These are phyloP conservation scores for Panellus pusillus DNA, from an alignment of 768 basidiomycete species.

Conservation along the genomic window DNA sequence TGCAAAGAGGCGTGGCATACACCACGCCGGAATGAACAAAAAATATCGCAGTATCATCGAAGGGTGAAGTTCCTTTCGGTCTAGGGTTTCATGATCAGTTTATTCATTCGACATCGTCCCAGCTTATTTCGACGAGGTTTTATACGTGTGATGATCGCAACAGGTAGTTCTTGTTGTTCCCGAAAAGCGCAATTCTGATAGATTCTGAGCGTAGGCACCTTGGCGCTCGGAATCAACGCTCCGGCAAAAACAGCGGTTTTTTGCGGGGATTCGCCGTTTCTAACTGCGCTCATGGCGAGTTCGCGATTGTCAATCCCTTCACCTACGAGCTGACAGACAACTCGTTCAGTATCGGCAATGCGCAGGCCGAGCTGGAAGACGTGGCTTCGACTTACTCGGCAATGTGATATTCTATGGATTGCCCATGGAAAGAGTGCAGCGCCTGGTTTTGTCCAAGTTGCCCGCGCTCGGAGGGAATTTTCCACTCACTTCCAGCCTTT, in stretches of 20 bases:
- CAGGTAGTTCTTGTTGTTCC: slow-evolving; percentile 36
- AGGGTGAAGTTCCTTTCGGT: slow-evolving; percentile 35
- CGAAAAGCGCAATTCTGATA: not conserved
- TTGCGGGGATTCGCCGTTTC: slow-evolving; percentile 57
- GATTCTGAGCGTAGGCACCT: slow-evolving; percentile 43
- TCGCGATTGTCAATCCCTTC: not conserved
- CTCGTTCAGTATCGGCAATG: slow-evolving; percentile 61
- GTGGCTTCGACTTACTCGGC: slow-evolving; percentile 68
- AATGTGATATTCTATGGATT: slow-evolving; percentile 75
- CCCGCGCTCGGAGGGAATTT: slow-evolving; percentile 64
- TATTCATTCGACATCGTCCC: not conserved
- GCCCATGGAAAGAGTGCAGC: slow-evolving; percentile 60
- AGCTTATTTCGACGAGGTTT: slow-evolving; percentile 65
- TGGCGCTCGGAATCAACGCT: slow-evolving; percentile 76
- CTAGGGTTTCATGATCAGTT: not conserved
- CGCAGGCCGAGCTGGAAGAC: slow-evolving; percentile 69
- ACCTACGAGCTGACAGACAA: slow-evolving; percentile 5
- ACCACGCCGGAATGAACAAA: slow-evolving; percentile 71
- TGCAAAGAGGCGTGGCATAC: slow-evolving; percentile 63
- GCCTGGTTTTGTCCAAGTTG: slow-evolving; percentile 61
- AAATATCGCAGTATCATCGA: slow-evolving; percentile 58
- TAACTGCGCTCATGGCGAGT: slow-evolving; percentile 61
- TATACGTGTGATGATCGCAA: slow-evolving; percentile 66
- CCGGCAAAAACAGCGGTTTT: slow-evolving; percentile 68
- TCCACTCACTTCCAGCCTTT: slow-evolving; percentile 66